Conservation (phyloP, 331 rosid genomes). For the Pyracantha coccinea region DNA sequence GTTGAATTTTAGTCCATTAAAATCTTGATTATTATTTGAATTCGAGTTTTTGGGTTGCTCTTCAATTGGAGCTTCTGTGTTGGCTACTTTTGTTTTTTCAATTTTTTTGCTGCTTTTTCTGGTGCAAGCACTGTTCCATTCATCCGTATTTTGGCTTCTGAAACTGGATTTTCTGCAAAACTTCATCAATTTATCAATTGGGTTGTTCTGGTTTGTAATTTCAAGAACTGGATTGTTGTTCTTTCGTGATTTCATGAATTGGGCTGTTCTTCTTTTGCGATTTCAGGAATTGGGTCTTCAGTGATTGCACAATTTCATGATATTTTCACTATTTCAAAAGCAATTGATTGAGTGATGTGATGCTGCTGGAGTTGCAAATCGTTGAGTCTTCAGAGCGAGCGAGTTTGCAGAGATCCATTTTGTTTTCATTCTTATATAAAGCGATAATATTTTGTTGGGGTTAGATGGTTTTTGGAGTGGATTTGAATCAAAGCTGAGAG, state of each 20-base stretch:
- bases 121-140: conserved; percentile 46
- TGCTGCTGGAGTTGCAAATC: conserved; percentile 2
- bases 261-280: conserved; percentile 9
- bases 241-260: not conserved
- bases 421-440: not conserved
- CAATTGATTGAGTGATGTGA: conserved; percentile 6
- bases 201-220: conserved; percentile 1
- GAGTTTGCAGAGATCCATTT: not conserved
- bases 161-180: not conserved
- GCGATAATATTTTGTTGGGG: conserved; percentile 7
- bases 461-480: conserved; percentile 23
- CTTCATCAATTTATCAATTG: not conserved
- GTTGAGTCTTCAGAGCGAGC: not conserved
- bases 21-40: not conserved
- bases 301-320: not conserved
- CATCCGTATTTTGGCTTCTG: conserved; percentile 5
- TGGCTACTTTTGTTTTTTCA: conserved; percentile 11
- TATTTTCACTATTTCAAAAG: not conserved
- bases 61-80: conserved; percentile 7
- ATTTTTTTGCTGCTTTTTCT: not conserved
- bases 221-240: not conserved
- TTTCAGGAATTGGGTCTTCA: conserved; percentile 4
- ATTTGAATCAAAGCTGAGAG: conserved; percentile 38
- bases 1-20: not conserved
- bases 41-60: conserved; percentile 14